Percentiles rank a stretch among this genome's conserved stretches.
These are phyloP conservation scores for Boletus rubroflammeus DNA, from an alignment of 768 basidiomycete species.

Conservation along the genomic window DNA sequence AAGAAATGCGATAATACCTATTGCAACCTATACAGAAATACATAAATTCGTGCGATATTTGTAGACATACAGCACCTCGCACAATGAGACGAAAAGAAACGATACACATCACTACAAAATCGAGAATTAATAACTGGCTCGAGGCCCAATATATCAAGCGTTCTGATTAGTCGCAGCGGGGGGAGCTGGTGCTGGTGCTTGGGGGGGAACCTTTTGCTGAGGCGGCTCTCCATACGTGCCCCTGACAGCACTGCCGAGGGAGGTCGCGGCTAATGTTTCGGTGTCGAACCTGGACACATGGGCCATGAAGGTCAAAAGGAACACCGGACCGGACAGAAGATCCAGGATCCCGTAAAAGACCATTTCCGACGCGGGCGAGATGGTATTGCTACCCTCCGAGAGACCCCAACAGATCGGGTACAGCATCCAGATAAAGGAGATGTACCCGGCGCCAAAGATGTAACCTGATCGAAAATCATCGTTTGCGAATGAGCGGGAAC, in stretches of 20 bases:
- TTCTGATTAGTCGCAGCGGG: neutral
- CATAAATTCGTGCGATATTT: neutral
- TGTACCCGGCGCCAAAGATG: constrained; percentile 37
- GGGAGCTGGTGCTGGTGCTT: no score
- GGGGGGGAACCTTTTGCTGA: neutral
- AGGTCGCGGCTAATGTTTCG: neutral
- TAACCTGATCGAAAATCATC: constrained; percentile 26
- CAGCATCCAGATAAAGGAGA: constrained; percentile 53
- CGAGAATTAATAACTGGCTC: neutral
- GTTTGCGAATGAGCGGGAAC: constrained; percentile 25
- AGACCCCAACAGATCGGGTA: constrained; percentile 59
- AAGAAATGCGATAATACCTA: neutral
- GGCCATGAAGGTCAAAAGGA: constrained; percentile 34
- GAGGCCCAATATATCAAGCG: neutral
- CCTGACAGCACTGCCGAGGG: constrained; percentile 6
- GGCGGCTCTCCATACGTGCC: neutral
- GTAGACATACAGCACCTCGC: neutral
- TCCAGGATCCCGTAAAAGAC: constrained; percentile 51
- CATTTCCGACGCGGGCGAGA: constrained; percentile 50
- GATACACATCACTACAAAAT: neutral
- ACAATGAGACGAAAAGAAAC: neutral
- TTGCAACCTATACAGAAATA: neutral
- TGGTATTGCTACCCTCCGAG: constrained; percentile 49
- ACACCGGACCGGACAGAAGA: constrained; percentile 36
- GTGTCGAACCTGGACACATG: neutral